Evolutionary conservation across 495 filamentous ascomycete species (phyloP).

Genomic region (Talaromyces stipitatus): DNA sequence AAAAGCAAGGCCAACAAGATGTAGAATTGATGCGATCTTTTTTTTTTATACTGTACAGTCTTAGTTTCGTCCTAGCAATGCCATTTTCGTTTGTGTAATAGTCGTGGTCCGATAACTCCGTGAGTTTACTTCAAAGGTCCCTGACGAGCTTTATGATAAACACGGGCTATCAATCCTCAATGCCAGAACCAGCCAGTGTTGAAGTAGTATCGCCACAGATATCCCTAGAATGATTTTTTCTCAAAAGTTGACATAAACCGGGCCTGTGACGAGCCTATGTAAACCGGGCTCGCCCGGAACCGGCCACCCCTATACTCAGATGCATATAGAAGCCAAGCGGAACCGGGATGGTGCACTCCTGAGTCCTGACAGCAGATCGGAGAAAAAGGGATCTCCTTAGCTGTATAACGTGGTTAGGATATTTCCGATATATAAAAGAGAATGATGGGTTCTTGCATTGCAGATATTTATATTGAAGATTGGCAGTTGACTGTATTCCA

Average conservation of each 20-base stretch:
- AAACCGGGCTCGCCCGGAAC: background rate
- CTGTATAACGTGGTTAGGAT: background rate
- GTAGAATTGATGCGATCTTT: constrained; percentile 29
- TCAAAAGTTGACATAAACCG: no score
- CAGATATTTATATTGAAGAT: background rate
- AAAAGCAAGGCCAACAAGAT: constrained; percentile 24
- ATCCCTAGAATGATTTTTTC: no score
- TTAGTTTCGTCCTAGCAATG: constrained; percentile 19
- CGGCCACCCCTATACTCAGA: background rate
- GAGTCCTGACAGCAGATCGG: background rate
- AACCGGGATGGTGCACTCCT: background rate
- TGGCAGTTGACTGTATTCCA: background rate
- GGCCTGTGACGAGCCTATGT: background rate
- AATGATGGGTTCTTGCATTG: background rate
- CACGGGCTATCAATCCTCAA: no score
- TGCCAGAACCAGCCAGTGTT: no score
- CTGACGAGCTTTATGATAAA: no score
- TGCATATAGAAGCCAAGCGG: background rate
- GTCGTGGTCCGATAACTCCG: no score
- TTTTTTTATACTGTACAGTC: constrained; percentile 24
- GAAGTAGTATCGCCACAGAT: no score
- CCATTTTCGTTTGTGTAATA: constrained; percentile 1
- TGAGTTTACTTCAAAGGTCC: no score
- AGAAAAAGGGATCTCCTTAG: background rate
- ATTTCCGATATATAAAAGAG: background rate